Conservation (phyloP, 2,329 filamentous ascomycete genomes). For the Fulvia fulva region DNA sequence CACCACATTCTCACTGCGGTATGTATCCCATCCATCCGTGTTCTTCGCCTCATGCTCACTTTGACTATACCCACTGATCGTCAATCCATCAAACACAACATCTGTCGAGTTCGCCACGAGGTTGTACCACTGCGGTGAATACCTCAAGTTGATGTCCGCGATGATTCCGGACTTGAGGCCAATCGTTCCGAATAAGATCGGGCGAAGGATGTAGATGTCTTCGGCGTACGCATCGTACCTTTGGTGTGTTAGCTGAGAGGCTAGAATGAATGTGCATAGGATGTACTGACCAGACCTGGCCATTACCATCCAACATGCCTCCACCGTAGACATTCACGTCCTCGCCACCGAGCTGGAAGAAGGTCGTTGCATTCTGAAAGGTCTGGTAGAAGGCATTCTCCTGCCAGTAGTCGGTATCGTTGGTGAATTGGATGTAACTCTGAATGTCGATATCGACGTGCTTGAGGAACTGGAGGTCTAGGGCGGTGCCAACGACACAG, state of each 20-base stretch:
- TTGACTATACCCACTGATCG: constrained; percentile 54
- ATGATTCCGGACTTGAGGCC: constrained; percentile 57
- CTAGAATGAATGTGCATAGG: no score
- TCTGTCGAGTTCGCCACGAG: constrained; percentile 63
- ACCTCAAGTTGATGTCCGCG: constrained; percentile 57
- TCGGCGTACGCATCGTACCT: constrained; percentile 60
- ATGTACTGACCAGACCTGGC: constrained; percentile 61
- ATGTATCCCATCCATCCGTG: constrained; percentile 52
- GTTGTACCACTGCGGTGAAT: constrained; percentile 61
- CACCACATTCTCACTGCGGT: constrained; percentile 57
- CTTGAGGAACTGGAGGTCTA: constrained; percentile 62
- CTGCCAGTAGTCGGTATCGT: constrained; percentile 67
- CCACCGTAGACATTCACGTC: constrained; percentile 67
- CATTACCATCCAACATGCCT: constrained; percentile 60
- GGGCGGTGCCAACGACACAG: constrained; percentile 61
- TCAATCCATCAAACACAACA: constrained; percentile 60
- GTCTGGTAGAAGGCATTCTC: constrained; percentile 59
- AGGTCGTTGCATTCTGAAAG: constrained; percentile 64
- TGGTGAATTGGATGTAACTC: constrained; percentile 59
- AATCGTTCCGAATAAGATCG: constrained; percentile 55
- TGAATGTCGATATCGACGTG: constrained; percentile 59
- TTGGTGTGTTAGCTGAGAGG: no score
- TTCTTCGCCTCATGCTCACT: constrained; percentile 58
- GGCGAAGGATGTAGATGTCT: constrained; percentile 55
- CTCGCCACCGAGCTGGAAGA: constrained; percentile 63